Conservation (phyloP, 2,329 filamentous ascomycete genomes). For the Bipolaris cookei region DNA sequence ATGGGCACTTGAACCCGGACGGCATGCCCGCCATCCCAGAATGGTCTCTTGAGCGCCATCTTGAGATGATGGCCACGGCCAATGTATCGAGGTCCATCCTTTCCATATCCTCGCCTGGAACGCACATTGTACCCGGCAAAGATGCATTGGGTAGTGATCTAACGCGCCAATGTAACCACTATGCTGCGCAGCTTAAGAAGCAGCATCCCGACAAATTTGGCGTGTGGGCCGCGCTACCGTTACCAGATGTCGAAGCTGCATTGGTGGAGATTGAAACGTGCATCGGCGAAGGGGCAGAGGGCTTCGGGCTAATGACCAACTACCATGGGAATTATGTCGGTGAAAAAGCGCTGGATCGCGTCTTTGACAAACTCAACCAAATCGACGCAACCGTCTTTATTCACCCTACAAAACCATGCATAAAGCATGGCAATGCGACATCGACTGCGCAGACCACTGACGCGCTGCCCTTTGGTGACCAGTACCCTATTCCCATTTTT, state of each 20-base stretch:
- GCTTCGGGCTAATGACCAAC: slow-evolving; percentile 61
- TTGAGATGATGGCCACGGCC: slow-evolving; percentile 58
- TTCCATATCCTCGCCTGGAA: slow-evolving; percentile 62
- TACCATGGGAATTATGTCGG: slow-evolving; percentile 61
- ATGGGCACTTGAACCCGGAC: slow-evolving; percentile 55
- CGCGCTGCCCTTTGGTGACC: slow-evolving; percentile 47
- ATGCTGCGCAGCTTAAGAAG: slow-evolving; percentile 50
- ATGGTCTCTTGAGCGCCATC: slow-evolving; percentile 57
- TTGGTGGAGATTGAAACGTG: slow-evolving; percentile 57
- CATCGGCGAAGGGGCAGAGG: slow-evolving; percentile 56
- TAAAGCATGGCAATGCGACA: slow-evolving; percentile 20
- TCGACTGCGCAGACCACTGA: slow-evolving; percentile 19
- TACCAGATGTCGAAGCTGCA: slow-evolving; percentile 57
- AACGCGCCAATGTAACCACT: slow-evolving; percentile 52
- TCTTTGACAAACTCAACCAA: slow-evolving; percentile 58
- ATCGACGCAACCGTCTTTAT: slow-evolving; percentile 60
- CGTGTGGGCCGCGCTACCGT: slow-evolving; percentile 61
- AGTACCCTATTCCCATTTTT: slow-evolving; percentile 54
- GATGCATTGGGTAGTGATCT: slow-evolving; percentile 46
- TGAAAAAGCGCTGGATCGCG: slow-evolving; percentile 51
- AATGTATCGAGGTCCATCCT: slow-evolving; percentile 61
- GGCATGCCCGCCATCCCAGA: slow-evolving; percentile 58
- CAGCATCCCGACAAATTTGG: slow-evolving; percentile 53
- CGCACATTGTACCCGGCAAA: slow-evolving; percentile 53
- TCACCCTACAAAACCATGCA: slow-evolving; percentile 61